phyloP scores from a whole-genome alignment of 2,329 filamentous ascomycete species.

The Hysterium pulicare region DNA sequence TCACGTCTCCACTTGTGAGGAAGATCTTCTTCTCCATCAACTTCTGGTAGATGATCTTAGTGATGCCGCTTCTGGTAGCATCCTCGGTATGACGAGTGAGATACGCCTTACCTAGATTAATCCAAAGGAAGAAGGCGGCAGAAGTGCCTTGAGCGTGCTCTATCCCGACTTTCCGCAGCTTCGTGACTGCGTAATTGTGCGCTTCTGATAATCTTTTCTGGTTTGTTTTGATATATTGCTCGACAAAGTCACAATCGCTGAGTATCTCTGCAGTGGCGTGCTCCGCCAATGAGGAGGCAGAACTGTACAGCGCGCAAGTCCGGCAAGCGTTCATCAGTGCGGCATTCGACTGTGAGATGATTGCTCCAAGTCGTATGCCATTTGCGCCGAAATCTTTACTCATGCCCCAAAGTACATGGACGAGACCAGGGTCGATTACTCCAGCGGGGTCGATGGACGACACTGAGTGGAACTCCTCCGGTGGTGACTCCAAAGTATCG shows the following conservation, averaged over 20 bases:
- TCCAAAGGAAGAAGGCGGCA: slow-evolving; percentile 57
- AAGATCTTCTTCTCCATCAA: slow-evolving; percentile 38
- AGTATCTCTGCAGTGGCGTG: slow-evolving; percentile 38
- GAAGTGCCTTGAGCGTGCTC: slow-evolving; percentile 49
- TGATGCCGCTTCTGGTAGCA: slow-evolving; percentile 10
- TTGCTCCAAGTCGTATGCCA: slow-evolving; percentile 51
- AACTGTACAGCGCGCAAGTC: slow-evolving; percentile 9
- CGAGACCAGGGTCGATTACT: slow-evolving; percentile 47
- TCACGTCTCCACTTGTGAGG: slow-evolving; percentile 32
- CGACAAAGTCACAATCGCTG: slow-evolving; percentile 44
- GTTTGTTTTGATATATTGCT: slow-evolving; percentile 46
- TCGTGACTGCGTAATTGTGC: slow-evolving; percentile 39
- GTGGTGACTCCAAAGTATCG: slow-evolving; percentile 14
- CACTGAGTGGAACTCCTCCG: slow-evolving; percentile 16
- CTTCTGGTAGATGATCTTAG: slow-evolving; percentile 29
- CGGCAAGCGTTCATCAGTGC: slow-evolving; percentile 9
- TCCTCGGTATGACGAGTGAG: slow-evolving; percentile 14
- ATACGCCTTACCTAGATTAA: slow-evolving; percentile 43
- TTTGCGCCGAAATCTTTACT: slow-evolving; percentile 54
- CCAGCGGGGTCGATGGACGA: slow-evolving; percentile 21
- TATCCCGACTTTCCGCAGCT: slow-evolving; percentile 43
- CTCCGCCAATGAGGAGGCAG: slow-evolving; percentile 14
- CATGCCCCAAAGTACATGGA: slow-evolving; percentile 52
- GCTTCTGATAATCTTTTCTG: slow-evolving; percentile 37
- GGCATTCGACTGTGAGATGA: slow-evolving; percentile 44